Base-by-base conservation (phyloP, 2,329 filamentous ascomycete genomes). In the Reticulascus tulasneorum region DNA sequence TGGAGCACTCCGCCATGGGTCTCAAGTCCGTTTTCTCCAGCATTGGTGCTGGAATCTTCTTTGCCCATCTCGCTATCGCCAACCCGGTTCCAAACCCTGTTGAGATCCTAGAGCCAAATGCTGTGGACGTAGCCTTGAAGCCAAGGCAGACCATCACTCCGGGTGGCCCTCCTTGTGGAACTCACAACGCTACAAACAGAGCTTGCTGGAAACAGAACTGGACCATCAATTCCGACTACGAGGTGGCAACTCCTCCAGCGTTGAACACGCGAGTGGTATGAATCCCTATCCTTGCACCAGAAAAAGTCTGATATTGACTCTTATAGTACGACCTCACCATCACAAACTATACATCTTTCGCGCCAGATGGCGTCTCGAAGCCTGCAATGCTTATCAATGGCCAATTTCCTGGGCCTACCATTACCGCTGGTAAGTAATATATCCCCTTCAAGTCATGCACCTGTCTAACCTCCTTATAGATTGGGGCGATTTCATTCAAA, bases 351-450 rank as follows among this genome's bases (percentile, higher is more conserved):
- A 42, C 46, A 12, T 33, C 37, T 26, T 27, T 39, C 5, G 47
- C 46, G 10, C 42, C 48, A 2, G 51, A 54, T 18, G 51, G 51
- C 12, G 40, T 52, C 9, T 30, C 24, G 29, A 53, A 49, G 44
- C 36, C 42, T 18, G 48, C 43, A 8, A 67, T 81, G 51, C 56
- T 76, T 23, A 53, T 75, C 49, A 71, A 73, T 47, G 64, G 64
- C 19, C 42, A 46, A 27, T 48, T 46, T 44, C 72, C 74, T 16
- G 77, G 76, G 2, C 77, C 77, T 3, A 62, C 63, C 6, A 71
- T 82, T 28, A 62, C 42, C 25, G 53, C 50, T 27, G 41, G 50
- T 52, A 36, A 40, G 49, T 39, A 4, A 11, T 18, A 17, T 12
- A 11, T 9, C 15, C 20, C 8, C 4, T 3, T 13, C 29, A 52